Percentiles rank a stretch among this genome's conserved stretches.
These are phyloP conservation scores for Tricholoma sp. DNA, from an alignment of 768 basidiomycete species.

Conservation along the genomic window DNA sequence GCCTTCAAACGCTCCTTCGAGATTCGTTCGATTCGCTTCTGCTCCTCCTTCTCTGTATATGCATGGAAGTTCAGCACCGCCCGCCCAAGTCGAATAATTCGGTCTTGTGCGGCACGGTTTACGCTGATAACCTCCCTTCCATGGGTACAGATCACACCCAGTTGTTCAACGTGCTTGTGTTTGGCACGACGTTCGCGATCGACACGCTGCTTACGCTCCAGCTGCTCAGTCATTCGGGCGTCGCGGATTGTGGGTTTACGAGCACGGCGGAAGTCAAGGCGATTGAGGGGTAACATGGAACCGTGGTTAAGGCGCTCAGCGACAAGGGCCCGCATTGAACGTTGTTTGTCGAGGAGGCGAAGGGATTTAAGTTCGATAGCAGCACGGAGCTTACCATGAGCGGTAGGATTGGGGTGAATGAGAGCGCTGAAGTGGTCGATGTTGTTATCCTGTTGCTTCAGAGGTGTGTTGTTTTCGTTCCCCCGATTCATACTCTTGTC, in stretches of 20 bases:
- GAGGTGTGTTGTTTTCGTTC: constrained; percentile 28
- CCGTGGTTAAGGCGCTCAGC: constrained; percentile 87
- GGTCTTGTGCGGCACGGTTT: constrained; percentile 58
- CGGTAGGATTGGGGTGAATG: constrained; percentile 54
- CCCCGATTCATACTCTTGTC: constrained; percentile 38
- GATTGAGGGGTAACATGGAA: constrained; percentile 84
- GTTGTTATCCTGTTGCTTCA: constrained; percentile 21
- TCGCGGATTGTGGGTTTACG: constrained; percentile 87
- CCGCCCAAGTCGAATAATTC: constrained; percentile 70
- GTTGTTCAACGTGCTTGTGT: constrained; percentile 93
- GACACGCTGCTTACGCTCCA: constrained; percentile 85
- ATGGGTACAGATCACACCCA: constrained; percentile 80
- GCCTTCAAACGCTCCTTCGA: constrained; percentile 98
- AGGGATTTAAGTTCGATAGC: constrained; percentile 92
- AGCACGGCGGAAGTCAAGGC: constrained; percentile 82
- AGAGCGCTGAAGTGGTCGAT: constrained; percentile 25
- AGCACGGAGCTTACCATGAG: constrained; percentile 81
- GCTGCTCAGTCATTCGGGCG: constrained; percentile 81
- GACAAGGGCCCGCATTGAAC: constrained; percentile 77
- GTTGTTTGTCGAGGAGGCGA: constrained; percentile 86
- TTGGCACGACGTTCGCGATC: constrained; percentile 94
- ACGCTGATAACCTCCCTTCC: constrained; percentile 69
- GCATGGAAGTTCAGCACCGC: constrained; percentile 81
- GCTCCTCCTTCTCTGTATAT: constrained; percentile 95
- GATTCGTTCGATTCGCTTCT: constrained; percentile 92